These are phyloP conservation scores for Saturnispora silvae DNA, from an alignment of 805 yeast species.

Conservation along the genomic window DNA sequence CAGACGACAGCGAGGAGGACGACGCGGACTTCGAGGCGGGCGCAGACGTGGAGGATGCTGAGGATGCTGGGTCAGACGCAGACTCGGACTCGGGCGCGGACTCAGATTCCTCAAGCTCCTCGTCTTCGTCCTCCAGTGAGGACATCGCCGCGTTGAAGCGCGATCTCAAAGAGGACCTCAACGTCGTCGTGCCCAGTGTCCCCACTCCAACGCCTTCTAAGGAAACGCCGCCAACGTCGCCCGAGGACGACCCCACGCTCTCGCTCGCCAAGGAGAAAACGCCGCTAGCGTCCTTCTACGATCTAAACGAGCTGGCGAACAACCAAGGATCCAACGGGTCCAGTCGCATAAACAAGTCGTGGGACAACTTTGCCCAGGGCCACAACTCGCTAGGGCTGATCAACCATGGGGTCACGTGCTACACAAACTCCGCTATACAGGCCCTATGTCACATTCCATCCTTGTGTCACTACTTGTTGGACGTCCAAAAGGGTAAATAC, in stretches of 20 bases:
- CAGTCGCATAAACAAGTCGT: constrained; percentile 53
- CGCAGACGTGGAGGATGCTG: background rate
- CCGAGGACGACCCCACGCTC: background rate
- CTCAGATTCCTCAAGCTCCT: too few relatives aligned
- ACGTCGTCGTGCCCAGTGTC: too few relatives aligned
- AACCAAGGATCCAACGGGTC: constrained; percentile 60
- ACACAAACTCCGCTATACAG: constrained; percentile 92
- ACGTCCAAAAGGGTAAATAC: constrained; percentile 47
- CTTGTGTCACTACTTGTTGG: constrained; percentile 68
- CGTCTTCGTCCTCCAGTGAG: too few relatives aligned
- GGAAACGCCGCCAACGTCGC: constrained; percentile 8
- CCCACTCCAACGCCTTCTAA: too few relatives aligned
- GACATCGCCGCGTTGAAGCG: too few relatives aligned
- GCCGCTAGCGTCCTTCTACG: too few relatives aligned
- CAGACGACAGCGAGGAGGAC: background rate
- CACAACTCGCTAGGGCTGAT: constrained; percentile 65
- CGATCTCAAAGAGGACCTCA: too few relatives aligned
- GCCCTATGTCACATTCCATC: constrained; percentile 88
- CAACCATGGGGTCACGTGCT: constrained; percentile 93
- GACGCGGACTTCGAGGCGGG: background rate
- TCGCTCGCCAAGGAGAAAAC: too few relatives aligned
- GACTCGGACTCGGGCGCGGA: too few relatives aligned
- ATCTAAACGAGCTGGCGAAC: constrained; percentile 41
- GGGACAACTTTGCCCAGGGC: constrained; percentile 43
- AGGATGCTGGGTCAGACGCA: too few relatives aligned